Evolutionary conservation across 2,329 filamentous ascomycete genomes (phyloP), one percentile per base, ranked within the genome.

Genomic region (Aspergillus eucalypticola): DNA sequence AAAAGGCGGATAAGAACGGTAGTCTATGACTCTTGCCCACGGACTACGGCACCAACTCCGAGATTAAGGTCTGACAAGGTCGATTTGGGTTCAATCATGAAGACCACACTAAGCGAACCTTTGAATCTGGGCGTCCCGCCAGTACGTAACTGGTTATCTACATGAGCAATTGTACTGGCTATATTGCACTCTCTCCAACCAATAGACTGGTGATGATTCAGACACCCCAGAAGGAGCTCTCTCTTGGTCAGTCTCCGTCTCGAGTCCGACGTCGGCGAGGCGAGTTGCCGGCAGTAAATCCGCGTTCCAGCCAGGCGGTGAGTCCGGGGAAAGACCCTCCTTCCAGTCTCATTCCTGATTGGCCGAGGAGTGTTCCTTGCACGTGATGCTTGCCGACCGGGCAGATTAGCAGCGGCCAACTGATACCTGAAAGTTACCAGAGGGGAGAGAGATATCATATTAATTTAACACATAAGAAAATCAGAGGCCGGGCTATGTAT

Each of bases 1-100:
- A 56, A 64, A 63, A 61, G 42, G 54, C 50, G 53, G 60, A 64
- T 38, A 21, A 21, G 19, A 39, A 58, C 54, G 54, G 46, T 29
- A 29, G 27, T 52, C 42, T 65, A 69, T 71, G 68, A 68, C 66
- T 65, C 53, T 54, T 63, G 61, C 56, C 59, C 61, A 44, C 69
- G 70, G 69, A 72, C 64, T 62, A 53, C 56, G 51, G 62, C 48
- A 50, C 66, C 61, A 70, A 71, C 70, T 74, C 71, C 71, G 69
- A 59, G 41, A 55, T 55, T 39, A 29, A 56, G 39, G 15, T 38
- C 27, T 41, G 38, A 32, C 13, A 38, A 41, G 27, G 21, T 55
- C 19, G 21, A 38, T 41, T 44, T 15, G 46, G 29, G 32, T 35
- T 35, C 44, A n/a, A 23, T 41, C n/a, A 44, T 44, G 19, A 19